These are phyloP conservation scores for Beverwykella pulmonaria DNA, from an alignment of 495 filamentous ascomycete species.

Conservation along the genomic window DNA sequence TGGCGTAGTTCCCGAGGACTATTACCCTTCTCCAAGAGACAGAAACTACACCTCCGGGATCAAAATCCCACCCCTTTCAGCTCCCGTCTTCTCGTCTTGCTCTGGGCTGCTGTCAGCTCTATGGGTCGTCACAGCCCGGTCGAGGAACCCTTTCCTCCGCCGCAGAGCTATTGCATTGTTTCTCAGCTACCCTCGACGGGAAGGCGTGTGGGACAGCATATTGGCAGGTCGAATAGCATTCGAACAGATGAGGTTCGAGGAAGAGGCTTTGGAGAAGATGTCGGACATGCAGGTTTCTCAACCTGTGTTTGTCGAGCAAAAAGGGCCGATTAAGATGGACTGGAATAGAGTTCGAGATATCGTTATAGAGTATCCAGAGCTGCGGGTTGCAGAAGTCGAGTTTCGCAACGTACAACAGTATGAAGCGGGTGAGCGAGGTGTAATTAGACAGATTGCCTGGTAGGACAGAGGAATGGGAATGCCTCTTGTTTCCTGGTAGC, in stretches of 20 bases:
- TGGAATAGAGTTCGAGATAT: conserved; percentile 12
- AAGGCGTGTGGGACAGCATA: conserved; percentile 37
- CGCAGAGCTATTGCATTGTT: conserved; percentile 22
- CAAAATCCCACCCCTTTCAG: background rate
- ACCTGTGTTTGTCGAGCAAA: background rate
- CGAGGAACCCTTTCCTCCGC: conserved; percentile 6
- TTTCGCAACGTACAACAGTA: conserved; percentile 15
- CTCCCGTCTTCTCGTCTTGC: conserved; percentile 26
- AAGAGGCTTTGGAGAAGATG: conserved; percentile 6
- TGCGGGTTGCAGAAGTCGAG: conserved; percentile 8
- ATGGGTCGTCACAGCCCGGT: conserved; percentile 12
- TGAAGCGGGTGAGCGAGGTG: conserved; percentile 8
- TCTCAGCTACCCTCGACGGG: conserved; percentile 28
- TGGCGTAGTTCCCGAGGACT: background rate
- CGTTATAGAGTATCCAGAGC: conserved; percentile 15
- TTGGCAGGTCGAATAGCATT: conserved; percentile 30
- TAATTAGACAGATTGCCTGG: conserved; percentile 19
- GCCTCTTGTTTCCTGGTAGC: too few relatives aligned
- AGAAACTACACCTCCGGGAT: background rate
- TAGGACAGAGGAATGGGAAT: too few relatives aligned
- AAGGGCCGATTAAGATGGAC: background rate
- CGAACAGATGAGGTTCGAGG: conserved; percentile 27
- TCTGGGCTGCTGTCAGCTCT: conserved; percentile 22
- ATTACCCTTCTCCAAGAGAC: conserved; percentile 3
- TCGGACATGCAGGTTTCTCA: background rate